phyloP scores from a whole-genome alignment of 2,329 filamentous ascomycete species.

The Aspergillus terreus region DNA sequence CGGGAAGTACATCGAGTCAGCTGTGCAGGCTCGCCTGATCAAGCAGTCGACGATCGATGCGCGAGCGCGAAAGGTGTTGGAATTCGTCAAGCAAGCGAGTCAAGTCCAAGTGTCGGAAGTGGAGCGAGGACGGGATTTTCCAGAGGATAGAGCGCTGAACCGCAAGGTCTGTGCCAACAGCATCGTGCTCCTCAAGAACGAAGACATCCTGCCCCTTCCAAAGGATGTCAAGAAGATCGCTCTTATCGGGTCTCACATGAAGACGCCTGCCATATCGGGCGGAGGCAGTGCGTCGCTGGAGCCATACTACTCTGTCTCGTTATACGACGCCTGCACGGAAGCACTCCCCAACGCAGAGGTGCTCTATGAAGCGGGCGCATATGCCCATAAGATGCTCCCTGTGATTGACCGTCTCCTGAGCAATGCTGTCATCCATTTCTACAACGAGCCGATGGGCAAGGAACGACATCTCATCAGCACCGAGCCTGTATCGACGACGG shows the following conservation, averaged over 20 bases:
- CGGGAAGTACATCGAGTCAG: constrained; percentile 34
- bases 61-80: constrained; percentile 29
- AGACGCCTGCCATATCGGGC: constrained; percentile 31
- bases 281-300: constrained; percentile 33
- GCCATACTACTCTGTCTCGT: constrained; percentile 29
- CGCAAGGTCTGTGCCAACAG: constrained; percentile 12
- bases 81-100: constrained; percentile 25
- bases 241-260: constrained; percentile 33
- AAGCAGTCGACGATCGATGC: constrained; percentile 23
- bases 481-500: constrained; percentile 26
- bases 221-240: constrained; percentile 11
- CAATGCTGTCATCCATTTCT: constrained; percentile 23
- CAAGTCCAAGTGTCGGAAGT: constrained; percentile 9
- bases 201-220: constrained; percentile 17
- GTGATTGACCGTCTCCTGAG: constrained; percentile 24
- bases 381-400: constrained; percentile 32
- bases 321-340: constrained; percentile 28
- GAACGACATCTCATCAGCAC: constrained; percentile 17
- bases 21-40: constrained; percentile 26
- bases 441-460: constrained; percentile 16
- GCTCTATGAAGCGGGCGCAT: constrained; percentile 18
- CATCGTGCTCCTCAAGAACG: constrained; percentile 21
- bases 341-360: constrained; percentile 10
- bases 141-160: constrained; percentile 16
- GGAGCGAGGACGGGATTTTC: constrained; percentile 11